These are phyloP conservation scores for Adansonia madagascariensis DNA, from an alignment of 441 rosid genomes.

Conservation along the genomic window DNA sequence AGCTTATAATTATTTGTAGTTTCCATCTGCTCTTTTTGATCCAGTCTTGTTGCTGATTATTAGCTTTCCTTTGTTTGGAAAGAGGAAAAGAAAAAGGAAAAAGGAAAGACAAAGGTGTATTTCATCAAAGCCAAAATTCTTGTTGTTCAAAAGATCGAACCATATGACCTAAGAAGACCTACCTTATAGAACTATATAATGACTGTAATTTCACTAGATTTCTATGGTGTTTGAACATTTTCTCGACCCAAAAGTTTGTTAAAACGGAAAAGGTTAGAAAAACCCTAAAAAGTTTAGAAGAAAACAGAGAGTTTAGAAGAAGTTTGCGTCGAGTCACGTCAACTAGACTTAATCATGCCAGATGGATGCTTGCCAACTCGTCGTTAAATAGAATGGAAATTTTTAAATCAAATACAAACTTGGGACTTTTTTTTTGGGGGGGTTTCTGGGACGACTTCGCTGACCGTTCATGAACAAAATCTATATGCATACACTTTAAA, in stretches of 20 bases:
- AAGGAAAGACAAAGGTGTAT: not conserved
- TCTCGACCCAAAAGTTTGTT: not conserved
- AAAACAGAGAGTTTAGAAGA: not conserved
- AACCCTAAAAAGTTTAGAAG: not conserved
- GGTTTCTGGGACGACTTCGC: no score
- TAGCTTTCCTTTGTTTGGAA: conserved; percentile 21
- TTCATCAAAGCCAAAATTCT: conserved; percentile 18
- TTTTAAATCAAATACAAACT: no score
- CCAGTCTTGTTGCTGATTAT: not conserved
- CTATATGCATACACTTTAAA: not conserved
- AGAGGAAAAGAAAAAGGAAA: not conserved
- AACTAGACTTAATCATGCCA: conserved; percentile 13
- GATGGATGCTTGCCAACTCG: conserved; percentile 2
- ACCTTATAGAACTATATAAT: not conserved
- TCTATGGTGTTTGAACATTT: not conserved
- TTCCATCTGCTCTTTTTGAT: conserved; percentile 1
- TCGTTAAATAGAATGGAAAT: not conserved
- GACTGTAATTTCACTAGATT: conserved; percentile 4
- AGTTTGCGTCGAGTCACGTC: not conserved
- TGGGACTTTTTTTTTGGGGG: no score
- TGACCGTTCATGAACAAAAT: not conserved
- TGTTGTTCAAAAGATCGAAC: conserved; percentile 10
- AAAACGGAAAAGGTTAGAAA: not conserved
- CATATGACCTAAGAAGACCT: conserved; percentile 24
- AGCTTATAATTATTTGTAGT: conserved; percentile 4